Evolutionary conservation across 1,284 basidiomycete genomes (phyloP).

Genomic region (Boletus semigastroideus): DNA sequence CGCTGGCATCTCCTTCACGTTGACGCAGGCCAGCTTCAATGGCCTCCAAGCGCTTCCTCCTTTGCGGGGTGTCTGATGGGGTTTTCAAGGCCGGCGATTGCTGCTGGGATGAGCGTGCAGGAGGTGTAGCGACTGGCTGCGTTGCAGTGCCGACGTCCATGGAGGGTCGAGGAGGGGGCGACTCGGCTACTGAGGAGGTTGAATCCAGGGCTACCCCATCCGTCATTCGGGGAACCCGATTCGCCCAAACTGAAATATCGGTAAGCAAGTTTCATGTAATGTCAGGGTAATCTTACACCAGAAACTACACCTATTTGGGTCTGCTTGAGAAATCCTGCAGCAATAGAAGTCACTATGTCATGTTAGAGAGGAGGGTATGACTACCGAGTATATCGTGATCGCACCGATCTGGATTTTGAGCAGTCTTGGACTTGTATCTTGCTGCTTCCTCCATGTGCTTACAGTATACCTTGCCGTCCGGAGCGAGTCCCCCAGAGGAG

Average conservation of each 20-base stretch:
- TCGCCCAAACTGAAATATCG: slow-evolving; percentile 21
- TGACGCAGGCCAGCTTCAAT: slow-evolving; percentile 21
- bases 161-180: background rate
- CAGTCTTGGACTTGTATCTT: slow-evolving; percentile 20
- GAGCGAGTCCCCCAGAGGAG: slow-evolving; percentile 9
- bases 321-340: slow-evolving; percentile 18
- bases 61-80: slow-evolving; percentile 12
- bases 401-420: slow-evolving; percentile 24
- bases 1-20: slow-evolving; percentile 17
- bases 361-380: slow-evolving; percentile 3
- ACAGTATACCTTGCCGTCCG: slow-evolving; percentile 23
- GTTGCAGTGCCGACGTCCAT: background rate
- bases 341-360: slow-evolving; percentile 27
- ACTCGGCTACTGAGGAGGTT: background rate
- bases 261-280: background rate
- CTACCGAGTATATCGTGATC: background rate
- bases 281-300: slow-evolving; percentile 19
- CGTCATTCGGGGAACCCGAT: slow-evolving; percentile 7
- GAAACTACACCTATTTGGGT: slow-evolving; percentile 18
- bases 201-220: background rate
- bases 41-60: slow-evolving; percentile 15
- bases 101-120: background rate
- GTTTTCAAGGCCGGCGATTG: background rate
- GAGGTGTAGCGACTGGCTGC: background rate
- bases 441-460: slow-evolving; percentile 29